These are phyloP conservation scores for Musa acuminata DNA, from an alignment of 176 grass and related monocot genomes.

Conservation along the genomic window DNA sequence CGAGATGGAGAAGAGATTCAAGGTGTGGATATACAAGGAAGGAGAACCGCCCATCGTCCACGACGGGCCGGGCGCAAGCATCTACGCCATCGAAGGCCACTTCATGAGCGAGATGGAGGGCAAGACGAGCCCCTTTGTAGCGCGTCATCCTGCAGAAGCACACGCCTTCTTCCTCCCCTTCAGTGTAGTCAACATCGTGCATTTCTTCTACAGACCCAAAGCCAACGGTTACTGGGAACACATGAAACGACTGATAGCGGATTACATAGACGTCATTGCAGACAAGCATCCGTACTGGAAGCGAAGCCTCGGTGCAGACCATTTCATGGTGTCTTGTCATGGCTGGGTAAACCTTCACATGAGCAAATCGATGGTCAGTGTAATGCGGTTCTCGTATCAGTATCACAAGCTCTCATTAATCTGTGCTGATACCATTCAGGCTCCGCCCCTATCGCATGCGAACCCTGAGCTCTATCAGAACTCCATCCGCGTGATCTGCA, in stretches of 20 bases:
- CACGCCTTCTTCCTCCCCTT: constrained; percentile 78
- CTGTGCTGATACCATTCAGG: constrained; percentile 2
- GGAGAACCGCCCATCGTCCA: constrained; percentile 71
- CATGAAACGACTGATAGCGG: constrained; percentile 34
- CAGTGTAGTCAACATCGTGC: constrained; percentile 21
- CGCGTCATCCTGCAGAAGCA: constrained; percentile 37
- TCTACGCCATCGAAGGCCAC: constrained; percentile 88
- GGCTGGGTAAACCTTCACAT: constrained; percentile 38
- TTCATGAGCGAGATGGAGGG: constrained; percentile 84
- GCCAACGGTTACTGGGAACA: constrained; percentile 24
- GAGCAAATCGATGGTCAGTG: no score
- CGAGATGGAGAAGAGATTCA: constrained; percentile 85
- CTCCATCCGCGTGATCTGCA: constrained; percentile 70
- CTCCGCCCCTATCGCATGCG: constrained; percentile 41
- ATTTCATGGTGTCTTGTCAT: constrained; percentile 71
- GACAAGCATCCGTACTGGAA: constrained; percentile 66
- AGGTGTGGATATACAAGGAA: constrained; percentile 73
- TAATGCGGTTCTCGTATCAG: no score
- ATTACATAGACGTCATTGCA: constrained; percentile 63
- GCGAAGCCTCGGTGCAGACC: constrained; percentile 59
- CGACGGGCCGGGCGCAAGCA: constrained; percentile 40
- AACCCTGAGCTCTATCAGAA: constrained; percentile 44
- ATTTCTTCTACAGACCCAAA: constrained; percentile 45
- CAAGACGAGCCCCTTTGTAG: constrained; percentile 44
- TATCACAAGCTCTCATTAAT: no score